Evolutionary conservation across 176 grass and related monocot genomes (phyloP), one percentile per base, ranked within the genome.

Genomic region (Ampelocalamus luodianensis): DNA sequence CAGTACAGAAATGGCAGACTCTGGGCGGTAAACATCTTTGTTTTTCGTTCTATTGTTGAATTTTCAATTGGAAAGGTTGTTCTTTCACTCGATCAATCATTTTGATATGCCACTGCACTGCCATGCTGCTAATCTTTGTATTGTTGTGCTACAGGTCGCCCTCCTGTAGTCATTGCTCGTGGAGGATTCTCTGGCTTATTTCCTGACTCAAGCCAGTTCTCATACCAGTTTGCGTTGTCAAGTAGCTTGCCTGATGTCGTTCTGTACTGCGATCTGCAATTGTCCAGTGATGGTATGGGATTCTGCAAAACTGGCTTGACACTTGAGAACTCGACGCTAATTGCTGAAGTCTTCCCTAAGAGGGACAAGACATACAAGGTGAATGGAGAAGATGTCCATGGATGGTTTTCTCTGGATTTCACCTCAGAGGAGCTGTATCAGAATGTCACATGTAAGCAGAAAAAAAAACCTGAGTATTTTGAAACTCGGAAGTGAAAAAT

Each of bases 361-460:
- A 86, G 83, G 63, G 74, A 81, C 37, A 88, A 72, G 79, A 84
- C 82, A 18, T 97, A 97, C 70, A 87, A 77, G n/a, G 43, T 92
- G 24, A 73, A 88, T 23, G 76, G 73, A 58, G 63, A 93, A 34
- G 83, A 87, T 61, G 24, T 92, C 61, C 56, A 46, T 55, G 96
- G 93, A 50, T 99, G 89, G 87, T 99, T 99, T 79, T 82, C 93
- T 68, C 48, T 90, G 24, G 96, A 99, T 76, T 99, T 96, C 74
- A 99, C 91, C 46, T 62, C 80, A 27, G 91, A 89, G 6, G 76
- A 99, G 88, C 74, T 99, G 67, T 40, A 29, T 37, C 70, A 85
- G 79, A 97, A 98, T 39, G 75, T 99, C 58, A 71, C 91, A n/a
- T 81, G 96, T 99, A 90, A 94, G 96, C 86, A 84, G 22, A 17